Base-by-base conservation (phyloP, 371 early-diverging fungal species). In the Conidiobolus incongruus region DNA sequence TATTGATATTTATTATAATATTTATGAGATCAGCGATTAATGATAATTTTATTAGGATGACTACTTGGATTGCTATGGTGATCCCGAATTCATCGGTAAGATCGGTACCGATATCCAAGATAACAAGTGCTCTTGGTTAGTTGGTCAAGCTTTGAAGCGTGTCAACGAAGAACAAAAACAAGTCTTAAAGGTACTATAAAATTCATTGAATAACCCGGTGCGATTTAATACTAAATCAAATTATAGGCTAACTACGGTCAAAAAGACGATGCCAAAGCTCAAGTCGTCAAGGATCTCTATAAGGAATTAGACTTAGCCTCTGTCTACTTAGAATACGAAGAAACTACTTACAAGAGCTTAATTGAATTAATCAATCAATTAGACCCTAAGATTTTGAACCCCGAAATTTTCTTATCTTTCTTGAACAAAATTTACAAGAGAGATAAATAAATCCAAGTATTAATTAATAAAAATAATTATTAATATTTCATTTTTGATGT, bases 41-140 rank as follows among this genome's bases (percentile, higher is more conserved):
- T 20, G 12, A 38, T 11, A 19, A 21, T 11, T 20, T 29, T 19
- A n/a, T 16, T 47, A 53, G 66, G 95, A 92, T 58, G 97, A 94
- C 56, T 93, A 81, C 52, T 61, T 94, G 52, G 90, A 91, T 61
- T 90, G 90, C 61, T 89, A 74, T 49, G 92, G 85, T 45, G 66
- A 72, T 23, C 93, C 95, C 7, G 77, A 70, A 45, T 66, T 80
- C 23, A 92, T 91, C 55, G 94, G 94, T 55, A 97, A 97, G 71
- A 84, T 95, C 51, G 94, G 93, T 39, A 97, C 95, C 23, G 98
- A 97, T 60, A 92, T 97, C 40, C 75, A 88, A 63, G 96, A 94
- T 59, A 92, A 89, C 76, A 97, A 97, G 70, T 94, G 96, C 61
- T 85, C 87, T 26, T 97, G 96, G 95, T 67, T 93, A 51, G 75